phyloP scores from a whole-genome alignment of 2,329 filamentous ascomycete genomes.

The Aspergillus flavus region DNA sequence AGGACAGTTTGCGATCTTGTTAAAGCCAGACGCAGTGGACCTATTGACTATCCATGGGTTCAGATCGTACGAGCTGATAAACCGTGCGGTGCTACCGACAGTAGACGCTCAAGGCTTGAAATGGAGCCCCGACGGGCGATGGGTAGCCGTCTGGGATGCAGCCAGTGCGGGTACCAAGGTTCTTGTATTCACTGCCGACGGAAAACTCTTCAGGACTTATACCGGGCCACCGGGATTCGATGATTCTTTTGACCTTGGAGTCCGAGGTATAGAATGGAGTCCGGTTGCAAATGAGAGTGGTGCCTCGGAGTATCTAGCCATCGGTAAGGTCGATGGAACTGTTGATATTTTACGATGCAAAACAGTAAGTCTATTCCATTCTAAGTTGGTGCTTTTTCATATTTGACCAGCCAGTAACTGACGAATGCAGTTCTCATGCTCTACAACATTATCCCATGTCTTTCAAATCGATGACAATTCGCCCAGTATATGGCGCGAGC shows the following conservation, averaged over 20 bases:
- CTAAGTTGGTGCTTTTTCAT: not conserved
- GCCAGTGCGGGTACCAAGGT: conserved; percentile 54
- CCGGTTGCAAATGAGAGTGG: conserved; percentile 33
- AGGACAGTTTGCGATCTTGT: conserved; percentile 40
- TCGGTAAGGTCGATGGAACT: conserved; percentile 55
- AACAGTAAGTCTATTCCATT: conserved; percentile 35
- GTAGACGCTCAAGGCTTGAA: conserved; percentile 60
- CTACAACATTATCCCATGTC: conserved; percentile 37
- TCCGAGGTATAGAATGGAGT: conserved; percentile 57
- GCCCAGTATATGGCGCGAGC: conserved; percentile 40
- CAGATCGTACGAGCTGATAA: conserved; percentile 37
- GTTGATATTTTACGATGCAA: conserved; percentile 51
- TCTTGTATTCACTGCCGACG: conserved; percentile 61
- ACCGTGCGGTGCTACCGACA: conserved; percentile 47
- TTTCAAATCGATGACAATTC: conserved; percentile 34
- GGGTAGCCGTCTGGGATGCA: conserved; percentile 61
- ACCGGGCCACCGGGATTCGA: conserved; percentile 41
- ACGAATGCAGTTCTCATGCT: conserved; percentile 35
- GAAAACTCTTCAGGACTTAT: conserved; percentile 59
- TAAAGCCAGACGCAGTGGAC: conserved; percentile 43
- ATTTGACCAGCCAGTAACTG: conserved; percentile 10
- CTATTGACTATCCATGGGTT: conserved; percentile 43
- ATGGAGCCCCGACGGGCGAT: conserved; percentile 63
- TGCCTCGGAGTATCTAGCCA: conserved; percentile 46
- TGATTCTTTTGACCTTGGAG: conserved; percentile 49